Evolutionary conservation across 2,329 filamentous ascomycete species (phyloP).

Genomic region (Monosporascus sp.): DNA sequence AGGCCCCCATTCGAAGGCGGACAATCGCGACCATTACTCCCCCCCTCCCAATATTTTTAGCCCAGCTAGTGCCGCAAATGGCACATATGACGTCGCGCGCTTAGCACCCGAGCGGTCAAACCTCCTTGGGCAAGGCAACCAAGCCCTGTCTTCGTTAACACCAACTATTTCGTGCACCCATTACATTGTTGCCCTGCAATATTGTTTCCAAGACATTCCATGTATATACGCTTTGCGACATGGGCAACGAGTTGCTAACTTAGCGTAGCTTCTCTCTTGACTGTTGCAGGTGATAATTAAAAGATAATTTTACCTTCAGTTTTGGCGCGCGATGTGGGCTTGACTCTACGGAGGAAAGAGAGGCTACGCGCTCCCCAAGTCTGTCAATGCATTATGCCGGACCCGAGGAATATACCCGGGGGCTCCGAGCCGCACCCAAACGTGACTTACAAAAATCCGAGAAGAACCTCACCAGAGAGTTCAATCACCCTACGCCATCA

Average conservation of each 20-base stretch:
- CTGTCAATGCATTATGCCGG: constrained; percentile 17
- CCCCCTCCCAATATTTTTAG: not conserved
- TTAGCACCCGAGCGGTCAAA: not conserved
- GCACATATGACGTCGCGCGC: not conserved
- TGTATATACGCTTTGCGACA: not conserved
- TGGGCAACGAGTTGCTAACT: not conserved
- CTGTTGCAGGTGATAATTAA: not conserved
- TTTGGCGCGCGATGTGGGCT: not conserved
- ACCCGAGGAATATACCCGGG: constrained; percentile 17
- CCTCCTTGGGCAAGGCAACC: not conserved
- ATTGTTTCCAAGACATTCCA: not conserved
- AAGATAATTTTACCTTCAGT: not conserved
- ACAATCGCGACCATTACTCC: not conserved
- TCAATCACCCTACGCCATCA: constrained; percentile 45
- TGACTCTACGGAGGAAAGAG: constrained; percentile 1
- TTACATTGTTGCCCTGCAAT: not conserved
- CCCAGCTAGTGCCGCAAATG: not conserved
- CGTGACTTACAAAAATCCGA: constrained; percentile 23
- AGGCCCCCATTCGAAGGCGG: not conserved
- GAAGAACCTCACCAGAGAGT: constrained; percentile 37
- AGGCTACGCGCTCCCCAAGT: constrained; percentile 11
- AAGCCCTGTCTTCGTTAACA: not conserved
- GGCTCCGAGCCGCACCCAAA: constrained; percentile 14
- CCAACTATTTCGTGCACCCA: not conserved
- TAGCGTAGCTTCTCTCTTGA: not conserved